phyloP scores from a whole-genome alignment of 495 filamentous ascomycete genomes.

The Podospora pseudopauciseta region DNA sequence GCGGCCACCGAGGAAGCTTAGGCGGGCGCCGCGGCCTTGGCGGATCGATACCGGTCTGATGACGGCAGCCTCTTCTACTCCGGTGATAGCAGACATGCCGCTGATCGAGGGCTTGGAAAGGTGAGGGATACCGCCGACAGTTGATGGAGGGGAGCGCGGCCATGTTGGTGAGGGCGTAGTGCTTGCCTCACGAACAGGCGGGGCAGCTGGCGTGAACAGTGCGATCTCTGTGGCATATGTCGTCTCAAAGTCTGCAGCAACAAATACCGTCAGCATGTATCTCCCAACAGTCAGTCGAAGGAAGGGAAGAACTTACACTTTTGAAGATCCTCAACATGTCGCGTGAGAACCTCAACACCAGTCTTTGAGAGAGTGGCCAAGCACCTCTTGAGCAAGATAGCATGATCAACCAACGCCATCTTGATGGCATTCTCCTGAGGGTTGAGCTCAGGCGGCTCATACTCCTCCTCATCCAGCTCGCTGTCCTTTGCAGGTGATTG shows the following conservation, averaged over 20 bases:
- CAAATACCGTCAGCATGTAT: neutral
- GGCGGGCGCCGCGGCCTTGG: constrained; percentile 42
- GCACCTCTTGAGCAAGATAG: constrained; percentile 78
- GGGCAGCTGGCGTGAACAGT: constrained; percentile 44
- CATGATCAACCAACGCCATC: constrained; percentile 84
- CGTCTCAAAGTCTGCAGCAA: constrained; percentile 51
- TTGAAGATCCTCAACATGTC: constrained; percentile 43
- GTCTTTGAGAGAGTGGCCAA: constrained; percentile 64
- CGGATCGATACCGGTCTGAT: constrained; percentile 33
- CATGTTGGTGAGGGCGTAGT: constrained; percentile 41
- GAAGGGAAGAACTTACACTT: constrained; percentile 44
- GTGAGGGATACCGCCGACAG: constrained; percentile 17
- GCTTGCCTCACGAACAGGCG: constrained; percentile 30
- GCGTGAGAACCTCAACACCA: constrained; percentile 46
- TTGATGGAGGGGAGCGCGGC: constrained; percentile 37
- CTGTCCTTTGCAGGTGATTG: constrained; percentile 47
- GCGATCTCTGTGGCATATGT: constrained; percentile 62
- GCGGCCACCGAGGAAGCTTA: constrained; percentile 47
- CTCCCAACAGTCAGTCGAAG: neutral
- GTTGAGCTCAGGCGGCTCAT: constrained; percentile 51
- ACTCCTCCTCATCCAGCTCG: constrained; percentile 45
- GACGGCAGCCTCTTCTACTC: constrained; percentile 39
- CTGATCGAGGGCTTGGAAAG: constrained; percentile 14
- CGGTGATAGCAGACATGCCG: constrained; percentile 15
- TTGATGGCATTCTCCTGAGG: constrained; percentile 79